These are phyloP conservation scores for Sclerotinia trifoliorum DNA, from an alignment of 2,329 filamentous ascomycete genomes.

Conservation along the genomic window DNA sequence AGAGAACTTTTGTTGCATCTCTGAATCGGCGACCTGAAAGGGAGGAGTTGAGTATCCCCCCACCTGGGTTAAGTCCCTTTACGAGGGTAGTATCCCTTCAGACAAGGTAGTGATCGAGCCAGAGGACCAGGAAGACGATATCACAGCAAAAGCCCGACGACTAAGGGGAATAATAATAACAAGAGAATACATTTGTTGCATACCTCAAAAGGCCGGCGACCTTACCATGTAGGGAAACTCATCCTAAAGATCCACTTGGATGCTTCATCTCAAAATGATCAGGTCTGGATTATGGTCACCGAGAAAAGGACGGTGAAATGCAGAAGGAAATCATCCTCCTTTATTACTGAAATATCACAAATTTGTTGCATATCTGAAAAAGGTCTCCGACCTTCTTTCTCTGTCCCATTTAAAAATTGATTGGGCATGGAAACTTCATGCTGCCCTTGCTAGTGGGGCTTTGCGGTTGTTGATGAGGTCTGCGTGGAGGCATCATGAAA, in stretches of 20 bases:
- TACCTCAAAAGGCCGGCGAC: background rate
- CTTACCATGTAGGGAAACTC: background rate
- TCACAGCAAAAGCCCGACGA: no score
- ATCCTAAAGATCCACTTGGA: background rate
- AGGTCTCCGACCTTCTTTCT: background rate
- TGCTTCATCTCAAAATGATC: background rate
- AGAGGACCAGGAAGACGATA: background rate
- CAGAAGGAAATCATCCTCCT: background rate
- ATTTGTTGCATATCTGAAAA: background rate
- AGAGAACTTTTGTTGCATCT: background rate
- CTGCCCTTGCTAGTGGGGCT: background rate
- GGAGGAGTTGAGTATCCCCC: background rate
- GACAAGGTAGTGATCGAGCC: background rate
- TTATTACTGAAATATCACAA: background rate
- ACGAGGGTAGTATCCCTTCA: background rate
- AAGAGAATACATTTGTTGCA: background rate
- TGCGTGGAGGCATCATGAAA: background rate
- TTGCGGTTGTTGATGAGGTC: background rate
- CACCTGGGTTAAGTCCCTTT: background rate
- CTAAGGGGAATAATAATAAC: background rate
- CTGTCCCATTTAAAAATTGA: background rate
- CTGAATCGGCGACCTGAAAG: conserved; percentile 14
- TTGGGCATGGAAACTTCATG: background rate
- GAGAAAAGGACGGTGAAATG: background rate
- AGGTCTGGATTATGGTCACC: background rate